Base-by-base conservation (phyloP, 163 green algal genomes). In the Chlorella variabilis region DNA sequence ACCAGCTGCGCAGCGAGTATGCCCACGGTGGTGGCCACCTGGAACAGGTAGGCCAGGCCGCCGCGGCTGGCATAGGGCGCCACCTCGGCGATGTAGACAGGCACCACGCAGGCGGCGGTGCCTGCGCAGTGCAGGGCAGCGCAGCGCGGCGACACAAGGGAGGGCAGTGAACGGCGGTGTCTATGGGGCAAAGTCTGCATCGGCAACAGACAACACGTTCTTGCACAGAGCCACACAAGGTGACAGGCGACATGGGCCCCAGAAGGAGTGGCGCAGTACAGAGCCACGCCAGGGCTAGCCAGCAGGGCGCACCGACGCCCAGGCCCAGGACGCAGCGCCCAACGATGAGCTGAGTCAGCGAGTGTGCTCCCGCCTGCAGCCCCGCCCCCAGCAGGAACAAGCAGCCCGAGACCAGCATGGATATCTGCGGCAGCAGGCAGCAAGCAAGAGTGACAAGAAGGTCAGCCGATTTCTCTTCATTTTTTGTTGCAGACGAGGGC, bases 21-120 rank as follows among this genome's bases (percentile, higher is more conserved):
- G 80, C 80, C 80, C 0, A 82, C 61, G 20, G 83, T 87, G 2
- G 71, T 84, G 15, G 76, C 80, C 45, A 93, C 81, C 81, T 95
- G 91, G 82, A 94, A 95, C 29, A 93, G 80, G 48, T 81, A 92
- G 82, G 94, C 94, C 33, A 94, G 82, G 4, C 71, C 84, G 29
- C 91, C 91, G 23, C 80, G 70, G 49, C 66, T 76, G 27, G 77
- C 68, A 68, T 71, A 86, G 11, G 84, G 82, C 41, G 84, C 84
- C 42, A 81, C 75, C 66, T 89, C 84, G 49, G 66, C 77, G 5
- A 88, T 82, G 75, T 89, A 89, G 27, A 81, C 59, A 0, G 75
- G 75, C 59, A 81, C 75, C 18, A 63, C 68, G 41, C 39, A 73
- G 41, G 68, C 59, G 31, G 78, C 54, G 13, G 67, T 77, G 41